These are phyloP conservation scores for Talaromyces sp. DNA, from an alignment of 2,329 filamentous ascomycete genomes.

Conservation along the genomic window DNA sequence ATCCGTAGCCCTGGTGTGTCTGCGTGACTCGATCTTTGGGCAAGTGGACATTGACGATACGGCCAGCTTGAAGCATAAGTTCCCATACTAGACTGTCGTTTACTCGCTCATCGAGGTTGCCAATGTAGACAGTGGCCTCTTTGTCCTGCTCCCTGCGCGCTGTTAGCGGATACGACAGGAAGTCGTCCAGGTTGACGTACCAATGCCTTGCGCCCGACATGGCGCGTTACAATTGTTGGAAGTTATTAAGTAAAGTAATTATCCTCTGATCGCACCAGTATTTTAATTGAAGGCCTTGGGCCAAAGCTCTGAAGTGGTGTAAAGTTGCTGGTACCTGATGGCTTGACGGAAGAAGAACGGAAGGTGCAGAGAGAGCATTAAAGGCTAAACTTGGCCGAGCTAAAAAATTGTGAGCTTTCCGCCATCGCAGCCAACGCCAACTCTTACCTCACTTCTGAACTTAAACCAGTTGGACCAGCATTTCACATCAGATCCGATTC, in stretches of 20 bases:
- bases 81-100: slow-evolving; percentile 90
- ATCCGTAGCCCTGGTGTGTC: slow-evolving; percentile 95
- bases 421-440: slow-evolving; percentile 23
- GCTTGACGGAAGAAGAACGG: background rate
- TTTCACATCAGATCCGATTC: background rate
- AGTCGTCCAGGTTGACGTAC: slow-evolving; percentile 41
- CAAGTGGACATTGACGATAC: slow-evolving; percentile 96
- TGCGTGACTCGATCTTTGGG: slow-evolving; percentile 98
- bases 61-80: slow-evolving; percentile 95
- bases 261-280: background rate
- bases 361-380: background rate
- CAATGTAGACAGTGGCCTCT: slow-evolving; percentile 95
- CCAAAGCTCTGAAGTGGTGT: background rate
- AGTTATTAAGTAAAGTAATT: background rate
- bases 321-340: background rate
- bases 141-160: slow-evolving; percentile 87
- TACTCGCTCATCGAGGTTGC: slow-evolving; percentile 96
- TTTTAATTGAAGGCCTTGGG: too few species aligned
- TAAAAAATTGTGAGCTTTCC: slow-evolving; percentile 21
- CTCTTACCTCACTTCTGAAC: background rate
- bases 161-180: slow-evolving; percentile 19
- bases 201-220: slow-evolving; percentile 76
- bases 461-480: background rate
- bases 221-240: slow-evolving; percentile 20
- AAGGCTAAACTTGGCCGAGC: slow-evolving; percentile 9